Evolutionary conservation across 2,329 filamentous ascomycete genomes (phyloP), one percentile per base, ranked within the genome.

Genomic region (Diplodia corticola): DNA sequence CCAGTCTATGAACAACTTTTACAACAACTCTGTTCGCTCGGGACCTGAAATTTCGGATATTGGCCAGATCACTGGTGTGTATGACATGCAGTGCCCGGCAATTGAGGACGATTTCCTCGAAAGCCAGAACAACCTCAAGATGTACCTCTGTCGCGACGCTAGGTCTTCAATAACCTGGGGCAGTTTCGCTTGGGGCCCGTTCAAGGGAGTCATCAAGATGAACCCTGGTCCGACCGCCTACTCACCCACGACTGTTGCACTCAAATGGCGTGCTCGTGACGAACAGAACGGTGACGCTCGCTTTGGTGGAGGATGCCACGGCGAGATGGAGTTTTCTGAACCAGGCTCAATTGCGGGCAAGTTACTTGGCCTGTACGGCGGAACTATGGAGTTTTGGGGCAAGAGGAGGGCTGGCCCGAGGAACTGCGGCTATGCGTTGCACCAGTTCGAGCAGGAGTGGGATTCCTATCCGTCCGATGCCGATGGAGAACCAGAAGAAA

Each of bases 201-300:
- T 82, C 44, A 67, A 74, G 46, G 81, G 82, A 1, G 71, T 85
- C 3, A 71, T 85, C n/a, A 74, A 75, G 37, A 74, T 84, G 64
- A 67, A 70, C 30, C 70, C 68, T 13, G 69, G 64, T 5, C 71
- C 69, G 26, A 67, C 55, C 0, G 22, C 28, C 22, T 65, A 57
- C 24, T 65, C 53, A 7, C 22, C 12, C 3, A 2, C 13, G 1
- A 13, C 44, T 17, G 30, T 65, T 2, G 50, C 44, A 15, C 71
- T 73, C 35, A 72, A 72, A 7, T 78, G 76, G 76, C 76, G 77
- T 10, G 70, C 77, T 17, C 68, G 71, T 3, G 71, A 78, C 61
- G 57, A 63, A n/a, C 64, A 74, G 5, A 70, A 65, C 0, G 69
- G 72, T 0, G 44, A 69, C 17, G 26, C 76, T 48, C 67, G 55